Evolutionary conservation across 116 monocot genomes (phyloP), one percentile per base, ranked within the genome.

Genomic region (Phalaenopsis hybrid): DNA sequence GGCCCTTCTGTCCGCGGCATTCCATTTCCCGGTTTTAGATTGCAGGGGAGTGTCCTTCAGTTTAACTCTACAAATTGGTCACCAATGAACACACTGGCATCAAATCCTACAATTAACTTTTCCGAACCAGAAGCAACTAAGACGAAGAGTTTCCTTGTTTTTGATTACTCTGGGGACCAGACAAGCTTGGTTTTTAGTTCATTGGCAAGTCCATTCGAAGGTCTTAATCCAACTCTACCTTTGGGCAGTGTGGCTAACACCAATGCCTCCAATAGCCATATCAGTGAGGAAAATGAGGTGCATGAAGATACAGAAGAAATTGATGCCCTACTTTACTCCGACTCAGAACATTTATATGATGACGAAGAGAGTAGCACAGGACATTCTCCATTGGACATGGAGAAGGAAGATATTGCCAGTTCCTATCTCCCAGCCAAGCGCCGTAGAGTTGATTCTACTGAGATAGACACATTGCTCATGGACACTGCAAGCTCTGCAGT

Each of bases 271-370:
- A 55, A 55, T 17, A 55, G 55, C 55, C 55, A 2, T 55, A 55
- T 55, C 15, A 55, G 55, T 15, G 15, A 55, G 16, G 55, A 50
- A 79, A 31, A 37, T 15, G 89, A 88, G 57, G 89, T 89, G 87
- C 88, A 83, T 67, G 95, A 95, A 82, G 87, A 95, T 55, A 83
- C 88, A 0, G 95, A 95, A 11, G 95, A 93, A 78, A 95, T 95
- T 57, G 87, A 93, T 82, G 95, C 91, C 5, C 87, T 95, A 12
- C 83, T 95, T 0, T 89, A 90, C 75, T 95, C 95, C 8, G 88
- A 88, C 73, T 89, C 90, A 5, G 89, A 92, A 28, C 79, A 90
- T 8, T n/a, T 49, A 4, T 23, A 63, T 45, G 74, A 84, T 13
- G 85, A 82, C 31, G 86, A 84, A 28, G 91, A 85, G 58, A 83